Base-by-base conservation (phyloP, 2,329 filamentous ascomycete species). In the Xylaria sp. region DNA sequence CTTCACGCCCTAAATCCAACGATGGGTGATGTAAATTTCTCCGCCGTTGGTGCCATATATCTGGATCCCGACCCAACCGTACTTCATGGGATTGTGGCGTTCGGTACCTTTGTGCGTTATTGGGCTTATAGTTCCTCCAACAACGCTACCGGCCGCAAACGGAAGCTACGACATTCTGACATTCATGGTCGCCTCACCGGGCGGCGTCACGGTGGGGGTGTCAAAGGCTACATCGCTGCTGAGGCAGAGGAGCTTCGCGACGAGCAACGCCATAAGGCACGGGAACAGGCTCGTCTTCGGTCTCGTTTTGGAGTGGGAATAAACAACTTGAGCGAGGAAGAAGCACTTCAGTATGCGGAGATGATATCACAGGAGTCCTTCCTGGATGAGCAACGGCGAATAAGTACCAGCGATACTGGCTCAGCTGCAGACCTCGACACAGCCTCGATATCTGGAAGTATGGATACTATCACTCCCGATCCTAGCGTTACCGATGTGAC, bases 71-170 rank as follows among this genome's bases (percentile, higher is more conserved):
- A 98, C 71, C 87, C 95, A 23, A 94, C 92, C 0, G 83, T 90
- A 0, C 84, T 99, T 14, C 89, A 94, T 37, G 95, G 95, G 5
- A 87, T 97, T 64, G 89, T 97, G 1, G 90, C 94, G 0, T 87
- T 97, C 53, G 95, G 95, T 11, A 91, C 91, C 0, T 91, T 94
- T 71, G 79, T 99, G 17, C 90, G 92, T 12, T 98, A 93, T 75
- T 99, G 95, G 95, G 89, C 91, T 3, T 98, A 96, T 74, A 96
- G 92, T 75, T 94, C 93, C 9, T 89, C 89, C 0, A 89, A 90
- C 70, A 88, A 92, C 64, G 87, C 89, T 63, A 86, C 89, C 53
- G 88, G 88, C 59, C 91, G 86, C 65, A 97, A 96, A 77, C 90
- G 93, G n/a, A 89, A 88, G 8, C 79, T 89, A 14, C 89, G 92